Evolutionary conservation across 192 early-diverging fungal genomes (phyloP).

Genomic region (Coemansia sp.): DNA sequence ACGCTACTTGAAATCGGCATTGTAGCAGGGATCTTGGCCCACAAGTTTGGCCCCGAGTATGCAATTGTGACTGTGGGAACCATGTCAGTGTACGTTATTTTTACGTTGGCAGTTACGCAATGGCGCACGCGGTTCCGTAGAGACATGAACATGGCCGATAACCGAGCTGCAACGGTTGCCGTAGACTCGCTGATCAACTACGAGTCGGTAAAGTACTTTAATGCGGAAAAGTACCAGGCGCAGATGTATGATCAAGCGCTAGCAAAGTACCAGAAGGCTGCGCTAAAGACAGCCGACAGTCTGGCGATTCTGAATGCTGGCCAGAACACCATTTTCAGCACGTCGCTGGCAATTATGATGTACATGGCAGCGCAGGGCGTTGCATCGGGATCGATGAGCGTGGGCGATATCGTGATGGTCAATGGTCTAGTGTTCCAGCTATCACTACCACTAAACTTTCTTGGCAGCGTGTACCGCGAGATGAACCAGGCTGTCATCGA

Average conservation of each 20-base stretch:
- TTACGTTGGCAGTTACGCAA: slow-evolving; percentile 85
- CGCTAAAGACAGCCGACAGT: slow-evolving; percentile 87
- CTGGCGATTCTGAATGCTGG: slow-evolving; percentile 92
- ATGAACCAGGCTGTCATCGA: slow-evolving; percentile 92
- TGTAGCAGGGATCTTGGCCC: slow-evolving; percentile 84
- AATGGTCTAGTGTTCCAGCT: slow-evolving; percentile 99
- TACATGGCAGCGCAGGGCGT: slow-evolving; percentile 92
- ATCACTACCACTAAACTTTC: slow-evolving; percentile 94
- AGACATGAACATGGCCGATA: slow-evolving; percentile 95
- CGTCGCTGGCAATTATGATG: slow-evolving; percentile 95
- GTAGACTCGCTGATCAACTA: slow-evolving; percentile 97
- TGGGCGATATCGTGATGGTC: slow-evolving; percentile 98
- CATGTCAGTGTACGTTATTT: slow-evolving; percentile 76
- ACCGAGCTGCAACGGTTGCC: slow-evolving; percentile 87
- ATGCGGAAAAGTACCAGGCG: slow-evolving; percentile 91
- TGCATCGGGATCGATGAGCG: slow-evolving; percentile 72
- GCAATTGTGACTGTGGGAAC: slow-evolving; percentile 63
- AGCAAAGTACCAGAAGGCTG: slow-evolving; percentile 87
- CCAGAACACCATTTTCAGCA: slow-evolving; percentile 91
- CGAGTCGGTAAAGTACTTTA: slow-evolving; percentile 97
- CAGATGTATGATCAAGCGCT: slow-evolving; percentile 85
- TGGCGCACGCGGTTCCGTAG: slow-evolving; percentile 86
- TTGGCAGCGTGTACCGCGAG: slow-evolving; percentile 97
- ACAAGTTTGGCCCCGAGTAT: slow-evolving; percentile 64
- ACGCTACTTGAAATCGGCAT: slow-evolving; percentile 94